These are phyloP conservation scores for Pharnaceum exiguum DNA, from an alignment of 148 eudicot species.

Conservation along the genomic window DNA sequence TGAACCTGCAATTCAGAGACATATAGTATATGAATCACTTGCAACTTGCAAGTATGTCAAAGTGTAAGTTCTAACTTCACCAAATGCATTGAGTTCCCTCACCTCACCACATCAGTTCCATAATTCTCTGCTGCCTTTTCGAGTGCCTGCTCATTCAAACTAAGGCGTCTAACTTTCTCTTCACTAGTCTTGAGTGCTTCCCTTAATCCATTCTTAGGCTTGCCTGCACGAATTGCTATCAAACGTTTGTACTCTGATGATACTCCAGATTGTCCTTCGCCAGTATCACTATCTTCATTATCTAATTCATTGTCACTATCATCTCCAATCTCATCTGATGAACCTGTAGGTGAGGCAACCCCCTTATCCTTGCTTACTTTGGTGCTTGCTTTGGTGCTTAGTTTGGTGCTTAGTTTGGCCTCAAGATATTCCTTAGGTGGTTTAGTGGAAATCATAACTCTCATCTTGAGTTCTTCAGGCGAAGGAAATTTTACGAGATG, in stretches of 20 bases:
- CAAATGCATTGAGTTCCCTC: background rate
- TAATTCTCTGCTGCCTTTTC: conserved; percentile 49
- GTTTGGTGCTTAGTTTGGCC: conserved; percentile 39
- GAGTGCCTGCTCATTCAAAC: conserved; percentile 74
- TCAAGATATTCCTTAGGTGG: conserved; percentile 81
- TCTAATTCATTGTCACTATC: conserved; percentile 46
- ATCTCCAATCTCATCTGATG: conserved; percentile 33
- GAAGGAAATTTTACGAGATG: conserved; percentile 50
- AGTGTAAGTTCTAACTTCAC: background rate
- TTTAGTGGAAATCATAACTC: conserved; percentile 65
- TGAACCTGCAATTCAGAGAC: conserved; percentile 29
- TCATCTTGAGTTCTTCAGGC: conserved; percentile 55
- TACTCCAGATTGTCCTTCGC: conserved; percentile 23
- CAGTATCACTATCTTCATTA: conserved; percentile 32
- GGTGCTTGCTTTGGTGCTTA: too few relatives aligned
- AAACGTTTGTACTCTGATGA: conserved; percentile 59
- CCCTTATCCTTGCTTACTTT: conserved; percentile 34
- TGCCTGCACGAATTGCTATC: conserved; percentile 74
- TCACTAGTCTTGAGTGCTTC: conserved; percentile 34
- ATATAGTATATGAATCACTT: background rate
- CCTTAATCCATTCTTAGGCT: conserved; percentile 57
- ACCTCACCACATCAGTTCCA: conserved; percentile 78
- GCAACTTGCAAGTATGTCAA: background rate
- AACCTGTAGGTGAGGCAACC: conserved; percentile 28
- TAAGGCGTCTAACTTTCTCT: conserved; percentile 56